Percentiles rank a stretch among this genome's conserved stretches.
Evolutionary conservation across 2,329 filamentous ascomycete species (phyloP).

Genomic region (Didymella sp.): DNA sequence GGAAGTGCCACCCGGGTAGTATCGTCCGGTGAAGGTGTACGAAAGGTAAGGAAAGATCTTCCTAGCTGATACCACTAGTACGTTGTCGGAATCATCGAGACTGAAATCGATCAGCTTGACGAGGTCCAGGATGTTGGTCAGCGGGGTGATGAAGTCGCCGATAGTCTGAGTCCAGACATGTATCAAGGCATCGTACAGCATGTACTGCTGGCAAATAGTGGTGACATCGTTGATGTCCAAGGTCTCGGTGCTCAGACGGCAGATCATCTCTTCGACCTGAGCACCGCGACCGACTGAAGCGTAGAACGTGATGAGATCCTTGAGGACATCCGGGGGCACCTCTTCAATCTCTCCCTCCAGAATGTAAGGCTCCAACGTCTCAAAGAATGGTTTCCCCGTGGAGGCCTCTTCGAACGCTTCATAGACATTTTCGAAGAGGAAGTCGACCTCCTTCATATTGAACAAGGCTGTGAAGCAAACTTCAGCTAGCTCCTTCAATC

Average conservation of each 20-base stretch:
- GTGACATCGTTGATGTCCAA: constrained; percentile 96
- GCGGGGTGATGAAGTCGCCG: constrained; percentile 85
- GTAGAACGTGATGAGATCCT: constrained; percentile 83
- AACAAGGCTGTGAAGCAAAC: constrained; percentile 85
- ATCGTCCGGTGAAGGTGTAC: constrained; percentile 84
- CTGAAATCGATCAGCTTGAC: constrained; percentile 63
- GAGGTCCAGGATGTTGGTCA: constrained; percentile 80
- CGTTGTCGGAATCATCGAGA: constrained; percentile 65
- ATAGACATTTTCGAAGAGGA: constrained; percentile 89
- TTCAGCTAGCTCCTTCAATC: constrained; percentile 78
- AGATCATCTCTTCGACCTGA: constrained; percentile 91
- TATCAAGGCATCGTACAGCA: constrained; percentile 91
- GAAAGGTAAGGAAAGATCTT: constrained; percentile 97
- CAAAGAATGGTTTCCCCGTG: constrained; percentile 78
- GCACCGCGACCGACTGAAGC: constrained; percentile 76
- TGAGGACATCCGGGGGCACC: constrained; percentile 83
- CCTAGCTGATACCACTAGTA: constrained; percentile 73
- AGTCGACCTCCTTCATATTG: constrained; percentile 77
- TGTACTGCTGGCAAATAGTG: constrained; percentile 85
- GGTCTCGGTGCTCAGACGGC: constrained; percentile 86
- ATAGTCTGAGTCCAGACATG: constrained; percentile 97
- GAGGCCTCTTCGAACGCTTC: constrained; percentile 84
- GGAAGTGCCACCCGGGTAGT: constrained; percentile 85
- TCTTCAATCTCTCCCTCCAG: constrained; percentile 76
- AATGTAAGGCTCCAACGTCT: constrained; percentile 87